A percentile compares a stretch with the other conserved stretches of the same genome.
Evolutionary conservation across 345 rosid genomes (phyloP).

Genomic region (Citrus maxima): DNA sequence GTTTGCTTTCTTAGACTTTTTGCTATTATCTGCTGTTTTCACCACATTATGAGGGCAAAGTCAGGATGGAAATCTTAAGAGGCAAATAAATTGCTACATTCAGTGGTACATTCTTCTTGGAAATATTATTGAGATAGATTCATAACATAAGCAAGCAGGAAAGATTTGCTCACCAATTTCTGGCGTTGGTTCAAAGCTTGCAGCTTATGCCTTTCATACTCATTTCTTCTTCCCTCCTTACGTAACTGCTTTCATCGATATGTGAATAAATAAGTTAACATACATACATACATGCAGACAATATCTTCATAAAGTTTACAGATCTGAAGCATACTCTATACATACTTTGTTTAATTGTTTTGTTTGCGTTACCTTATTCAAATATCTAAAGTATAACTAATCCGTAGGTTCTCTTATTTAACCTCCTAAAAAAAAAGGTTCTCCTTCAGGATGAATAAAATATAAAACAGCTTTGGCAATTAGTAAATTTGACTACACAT

Average conservation of each 20-base stretch:
- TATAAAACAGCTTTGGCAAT: neutral
- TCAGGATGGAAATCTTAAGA: neutral
- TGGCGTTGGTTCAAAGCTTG: constrained; percentile 97
- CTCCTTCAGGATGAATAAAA: neutral
- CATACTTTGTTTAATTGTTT: neutral
- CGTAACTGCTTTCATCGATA: constrained; percentile 49
- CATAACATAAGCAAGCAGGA: neutral
- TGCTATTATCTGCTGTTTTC: neutral
- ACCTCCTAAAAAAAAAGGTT: neutral
- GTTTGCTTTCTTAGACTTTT: neutral
- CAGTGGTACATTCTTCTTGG: neutral
- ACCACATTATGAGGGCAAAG: neutral
- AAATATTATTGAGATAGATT: neutral
- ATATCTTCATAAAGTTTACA: neutral
- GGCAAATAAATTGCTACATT: neutral
- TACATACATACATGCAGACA: neutral
- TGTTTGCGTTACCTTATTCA: neutral
- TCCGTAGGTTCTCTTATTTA: neutral
- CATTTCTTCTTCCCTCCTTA: constrained; percentile 96
- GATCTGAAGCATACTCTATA: neutral
- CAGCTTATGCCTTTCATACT: constrained; percentile 95
- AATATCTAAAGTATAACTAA: neutral
- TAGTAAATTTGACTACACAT: neutral
- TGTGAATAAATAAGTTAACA: neutral
- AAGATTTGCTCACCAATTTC: constrained; percentile 63